phyloP scores from a whole-genome alignment of 345 rosid species.

The Passiflora organensis region DNA sequence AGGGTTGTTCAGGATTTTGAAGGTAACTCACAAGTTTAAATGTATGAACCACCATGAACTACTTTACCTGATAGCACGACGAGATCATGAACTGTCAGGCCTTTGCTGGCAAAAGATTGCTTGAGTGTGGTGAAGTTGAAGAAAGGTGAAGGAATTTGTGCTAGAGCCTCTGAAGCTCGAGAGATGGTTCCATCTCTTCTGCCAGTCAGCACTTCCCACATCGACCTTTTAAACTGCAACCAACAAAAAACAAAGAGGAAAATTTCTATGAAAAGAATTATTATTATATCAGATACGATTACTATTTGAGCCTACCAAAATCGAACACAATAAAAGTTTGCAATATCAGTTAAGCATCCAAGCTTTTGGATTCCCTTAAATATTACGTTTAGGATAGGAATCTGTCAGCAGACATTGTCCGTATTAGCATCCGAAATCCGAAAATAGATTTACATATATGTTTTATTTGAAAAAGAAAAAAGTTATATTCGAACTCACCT shows the following conservation, averaged over 20 bases:
- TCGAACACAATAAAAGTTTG: too few relatives aligned
- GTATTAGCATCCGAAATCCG: too few relatives aligned
- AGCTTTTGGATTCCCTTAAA: too few relatives aligned
- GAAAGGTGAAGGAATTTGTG: conserved; percentile 52
- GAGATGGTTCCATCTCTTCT: conserved; percentile 68
- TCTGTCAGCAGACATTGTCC: too few relatives aligned
- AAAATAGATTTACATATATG: too few relatives aligned
- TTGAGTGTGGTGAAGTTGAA: conserved; percentile 43
- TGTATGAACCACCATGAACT: neutral
- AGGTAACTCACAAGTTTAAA: too few relatives aligned
- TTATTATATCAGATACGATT: too few relatives aligned
- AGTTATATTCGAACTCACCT: conserved; percentile 23
- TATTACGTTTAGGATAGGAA: too few relatives aligned
- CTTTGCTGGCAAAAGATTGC: conserved; percentile 29
- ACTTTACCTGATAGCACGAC: conserved; percentile 59
- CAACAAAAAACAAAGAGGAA: neutral
- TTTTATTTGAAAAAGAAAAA: neutral
- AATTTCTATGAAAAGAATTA: too few relatives aligned
- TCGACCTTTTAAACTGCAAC: conserved; percentile 36
- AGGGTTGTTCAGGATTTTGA: too few relatives aligned
- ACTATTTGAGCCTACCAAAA: too few relatives aligned
- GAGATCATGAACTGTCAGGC: conserved; percentile 55
- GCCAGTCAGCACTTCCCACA: conserved; percentile 71
- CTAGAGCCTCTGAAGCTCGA: conserved; percentile 28
- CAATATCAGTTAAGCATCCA: too few relatives aligned